Percentiles rank a stretch among this genome's conserved stretches.
Conservation (phyloP, 2,329 filamentous ascomycete genomes). For the Exophiala calicioides region DNA sequence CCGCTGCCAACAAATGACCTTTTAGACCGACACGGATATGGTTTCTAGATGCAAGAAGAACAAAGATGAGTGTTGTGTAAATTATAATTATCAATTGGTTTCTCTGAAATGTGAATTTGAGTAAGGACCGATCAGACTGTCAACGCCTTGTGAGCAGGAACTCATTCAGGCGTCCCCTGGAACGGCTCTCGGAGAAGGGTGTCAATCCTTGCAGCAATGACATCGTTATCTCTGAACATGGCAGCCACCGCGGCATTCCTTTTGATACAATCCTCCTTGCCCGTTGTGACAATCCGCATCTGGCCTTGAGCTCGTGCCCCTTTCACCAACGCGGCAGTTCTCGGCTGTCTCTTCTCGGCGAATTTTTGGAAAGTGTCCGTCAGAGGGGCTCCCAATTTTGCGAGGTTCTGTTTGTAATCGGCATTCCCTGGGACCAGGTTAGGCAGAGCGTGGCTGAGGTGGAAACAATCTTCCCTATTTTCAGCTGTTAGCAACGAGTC, state of each 20-base stretch:
- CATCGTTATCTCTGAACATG: constrained; percentile 10
- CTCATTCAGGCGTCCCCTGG: constrained; percentile 1
- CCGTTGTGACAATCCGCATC: constrained; percentile 12
- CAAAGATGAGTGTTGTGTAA: too few relatives aligned
- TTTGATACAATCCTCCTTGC: constrained; percentile 8
- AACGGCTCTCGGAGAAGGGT: constrained; percentile 15
- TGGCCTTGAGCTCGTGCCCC: constrained; percentile 17
- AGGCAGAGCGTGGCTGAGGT: constrained; percentile 14
- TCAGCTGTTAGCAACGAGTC: neutral
- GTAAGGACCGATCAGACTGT: neutral
- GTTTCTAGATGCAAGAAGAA: too few relatives aligned
- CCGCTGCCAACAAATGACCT: too few relatives aligned
- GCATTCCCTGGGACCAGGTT: neutral
- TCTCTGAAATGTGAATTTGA: neutral
- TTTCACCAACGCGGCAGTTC: constrained; percentile 17
- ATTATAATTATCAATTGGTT: neutral
- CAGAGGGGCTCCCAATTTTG: constrained; percentile 1
- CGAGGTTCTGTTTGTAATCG: neutral
- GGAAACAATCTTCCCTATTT: constrained; percentile 20
- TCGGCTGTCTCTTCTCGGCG: constrained; percentile 17
- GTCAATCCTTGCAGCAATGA: constrained; percentile 12
- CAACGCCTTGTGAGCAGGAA: neutral
- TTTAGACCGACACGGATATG: too few relatives aligned
- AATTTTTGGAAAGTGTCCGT: constrained; percentile 13
- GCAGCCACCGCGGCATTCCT: constrained; percentile 12